Evolutionary conservation across 768 basidiomycete genomes (phyloP).

Genomic region (Ephemerocybe angulata): DNA sequence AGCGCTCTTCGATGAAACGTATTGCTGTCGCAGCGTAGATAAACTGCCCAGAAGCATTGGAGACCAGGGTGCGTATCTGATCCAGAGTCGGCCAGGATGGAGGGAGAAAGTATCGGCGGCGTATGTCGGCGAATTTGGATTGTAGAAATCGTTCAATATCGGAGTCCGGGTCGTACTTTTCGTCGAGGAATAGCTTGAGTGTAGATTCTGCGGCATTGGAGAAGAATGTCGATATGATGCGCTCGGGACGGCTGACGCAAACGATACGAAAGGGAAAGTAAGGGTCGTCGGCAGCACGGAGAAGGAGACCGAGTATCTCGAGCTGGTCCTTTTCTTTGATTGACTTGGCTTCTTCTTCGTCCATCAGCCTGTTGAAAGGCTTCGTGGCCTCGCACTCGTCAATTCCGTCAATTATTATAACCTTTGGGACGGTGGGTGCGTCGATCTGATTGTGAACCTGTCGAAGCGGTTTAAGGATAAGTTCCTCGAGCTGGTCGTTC

Average conservation of each 20-base stretch:
- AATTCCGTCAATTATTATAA: conserved; percentile 10
- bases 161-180: not conserved
- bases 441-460: not conserved
- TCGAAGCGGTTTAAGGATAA: not conserved
- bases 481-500: not conserved
- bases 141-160: conserved; percentile 1
- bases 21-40: conserved; percentile 15
- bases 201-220: not conserved
- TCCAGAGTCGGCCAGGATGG: not conserved
- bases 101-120: conserved; percentile 6
- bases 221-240: not conserved
- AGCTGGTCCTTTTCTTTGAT: not conserved
- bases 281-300: not conserved
- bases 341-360: not conserved
- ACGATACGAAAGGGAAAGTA: conserved; percentile 1
- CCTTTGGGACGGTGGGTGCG: not conserved
- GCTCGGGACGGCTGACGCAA: conserved; percentile 8
- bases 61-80: not conserved
- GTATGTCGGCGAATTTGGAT: not conserved
- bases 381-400: conserved; percentile 7
- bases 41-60: conserved; percentile 12
- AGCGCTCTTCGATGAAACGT: conserved; percentile 7
- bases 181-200: not conserved
- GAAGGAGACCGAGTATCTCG: conserved; percentile 4
- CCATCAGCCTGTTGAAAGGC: not conserved